A percentile compares a stretch with the other conserved stretches of the same genome.
These are phyloP conservation scores for Zymoseptoria passerinii DNA, from an alignment of 2,329 filamentous ascomycete genomes.

Conservation along the genomic window DNA sequence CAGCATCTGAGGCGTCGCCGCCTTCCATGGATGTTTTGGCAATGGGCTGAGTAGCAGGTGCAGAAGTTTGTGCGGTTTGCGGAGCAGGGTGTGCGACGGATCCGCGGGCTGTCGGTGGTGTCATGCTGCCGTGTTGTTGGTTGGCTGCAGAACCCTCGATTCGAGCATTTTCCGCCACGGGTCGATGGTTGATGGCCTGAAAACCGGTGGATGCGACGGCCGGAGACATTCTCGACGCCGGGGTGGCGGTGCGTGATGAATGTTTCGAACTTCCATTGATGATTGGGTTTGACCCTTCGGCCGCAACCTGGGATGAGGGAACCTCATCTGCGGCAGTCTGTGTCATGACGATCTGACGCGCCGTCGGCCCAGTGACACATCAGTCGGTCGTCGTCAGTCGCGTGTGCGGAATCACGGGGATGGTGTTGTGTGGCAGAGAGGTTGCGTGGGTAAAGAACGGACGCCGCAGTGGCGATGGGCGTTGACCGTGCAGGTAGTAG, in stretches of 20 bases:
- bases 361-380: slow-evolving; percentile 12
- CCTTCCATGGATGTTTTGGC: slow-evolving; percentile 12
- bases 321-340: slow-evolving; percentile 13
- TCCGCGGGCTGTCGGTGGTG: slow-evolving; percentile 14
- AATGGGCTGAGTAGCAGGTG: slow-evolving; percentile 10
- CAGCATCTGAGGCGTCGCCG: slow-evolving; percentile 19
- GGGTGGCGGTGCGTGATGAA: slow-evolving; percentile 12
- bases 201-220: slow-evolving; percentile 10
- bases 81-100: slow-evolving; percentile 17
- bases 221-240: slow-evolving; percentile 10
- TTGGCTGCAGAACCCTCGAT: slow-evolving; percentile 10
- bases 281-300: slow-evolving; percentile 3
- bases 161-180: slow-evolving; percentile 13
- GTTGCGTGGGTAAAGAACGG: not conserved
- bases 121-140: slow-evolving; percentile 12
- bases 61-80: slow-evolving; percentile 21
- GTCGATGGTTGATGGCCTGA: slow-evolving; percentile 21
- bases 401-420: not conserved
- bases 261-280: slow-evolving; percentile 8
- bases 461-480: not conserved
- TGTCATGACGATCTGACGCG: slow-evolving; percentile 15
- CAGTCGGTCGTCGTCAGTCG: slow-evolving; percentile 6
- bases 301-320: slow-evolving; percentile 9
- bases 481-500: not conserved
- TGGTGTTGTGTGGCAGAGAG: not conserved